A percentile compares a stretch with the other conserved stretches of the same genome.
Evolutionary conservation across 139 green algal genomes (phyloP).

Genomic region (Micractinium conductrix): DNA sequence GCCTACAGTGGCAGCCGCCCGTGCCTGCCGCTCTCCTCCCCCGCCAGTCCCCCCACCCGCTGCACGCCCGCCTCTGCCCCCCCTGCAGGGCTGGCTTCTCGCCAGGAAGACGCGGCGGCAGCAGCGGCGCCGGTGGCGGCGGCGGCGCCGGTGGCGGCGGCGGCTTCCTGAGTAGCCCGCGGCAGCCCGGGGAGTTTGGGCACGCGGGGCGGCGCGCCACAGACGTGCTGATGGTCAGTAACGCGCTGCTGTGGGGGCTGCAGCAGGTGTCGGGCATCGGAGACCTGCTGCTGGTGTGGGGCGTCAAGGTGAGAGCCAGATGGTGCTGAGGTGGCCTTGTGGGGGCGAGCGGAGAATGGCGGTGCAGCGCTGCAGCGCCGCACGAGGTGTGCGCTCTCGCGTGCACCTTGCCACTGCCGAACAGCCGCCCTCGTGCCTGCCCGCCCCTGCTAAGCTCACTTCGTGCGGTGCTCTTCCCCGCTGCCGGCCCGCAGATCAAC

Average conservation of each 20-base stretch:
- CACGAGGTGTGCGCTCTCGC: neutral
- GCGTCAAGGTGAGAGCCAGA: slow-evolving; percentile 10
- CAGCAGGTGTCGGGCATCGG: slow-evolving; percentile 36
- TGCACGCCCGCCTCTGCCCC: too few relatives aligned
- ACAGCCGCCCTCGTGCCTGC: too few relatives aligned
- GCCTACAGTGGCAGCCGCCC: too few relatives aligned
- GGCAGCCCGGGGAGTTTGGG: slow-evolving; percentile 39
- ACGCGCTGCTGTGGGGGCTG: slow-evolving; percentile 32
- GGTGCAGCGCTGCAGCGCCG: neutral
- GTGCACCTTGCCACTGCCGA: too few relatives aligned
- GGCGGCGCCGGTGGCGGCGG: neutral
- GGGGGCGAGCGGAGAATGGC: neutral
- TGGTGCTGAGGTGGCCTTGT: neutral
- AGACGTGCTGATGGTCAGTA: slow-evolving; percentile 42
- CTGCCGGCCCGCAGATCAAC: slow-evolving; percentile 80
- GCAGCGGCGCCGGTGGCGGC: too few relatives aligned
- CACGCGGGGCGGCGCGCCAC: slow-evolving; percentile 28
- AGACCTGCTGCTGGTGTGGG: slow-evolving; percentile 21
- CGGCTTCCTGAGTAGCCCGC: neutral
- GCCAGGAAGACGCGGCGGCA: too few relatives aligned
- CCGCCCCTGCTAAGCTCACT: too few relatives aligned
- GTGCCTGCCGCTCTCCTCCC: too few relatives aligned
- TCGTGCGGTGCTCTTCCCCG: too few relatives aligned
- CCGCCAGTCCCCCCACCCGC: too few relatives aligned
- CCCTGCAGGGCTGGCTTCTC: neutral